A percentile compares a stretch with the other conserved stretches of the same genome.
Evolutionary conservation across 371 early-diverging fungal species (phyloP).

Genomic region (Pancytospora philotis): DNA sequence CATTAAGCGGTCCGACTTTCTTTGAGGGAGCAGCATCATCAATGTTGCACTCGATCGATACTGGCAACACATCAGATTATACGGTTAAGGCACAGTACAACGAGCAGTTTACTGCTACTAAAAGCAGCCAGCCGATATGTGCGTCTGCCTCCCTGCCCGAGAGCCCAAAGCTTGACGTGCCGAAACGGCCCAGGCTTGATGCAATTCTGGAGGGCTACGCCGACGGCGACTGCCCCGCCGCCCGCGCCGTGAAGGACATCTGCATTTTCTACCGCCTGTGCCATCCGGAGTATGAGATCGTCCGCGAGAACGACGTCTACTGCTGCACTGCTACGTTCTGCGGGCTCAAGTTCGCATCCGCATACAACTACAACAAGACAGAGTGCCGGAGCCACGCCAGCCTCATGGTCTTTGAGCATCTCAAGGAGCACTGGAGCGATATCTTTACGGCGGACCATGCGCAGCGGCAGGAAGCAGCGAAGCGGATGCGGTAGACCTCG

Average conservation of each 20-base stretch:
- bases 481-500: not conserved
- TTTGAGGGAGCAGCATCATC: too few species aligned
- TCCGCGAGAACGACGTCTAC: slow-evolving; percentile 24
- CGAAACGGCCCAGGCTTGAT: too few species aligned
- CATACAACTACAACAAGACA: slow-evolving; percentile 3
- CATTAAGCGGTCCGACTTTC: too few species aligned
- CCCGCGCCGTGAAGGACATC: not conserved
- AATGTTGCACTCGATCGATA: too few species aligned
- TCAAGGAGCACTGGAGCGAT: not conserved
- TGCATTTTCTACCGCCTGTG: not conserved
- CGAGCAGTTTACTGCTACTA: too few species aligned
- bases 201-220: too few species aligned
- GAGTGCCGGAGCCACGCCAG: slow-evolving; percentile 10
- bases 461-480: not conserved
- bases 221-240: not conserved
- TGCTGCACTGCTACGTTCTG: slow-evolving; percentile 13
- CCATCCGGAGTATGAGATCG: slow-evolving; percentile 11
- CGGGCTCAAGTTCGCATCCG: slow-evolving; percentile 12
- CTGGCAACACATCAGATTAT: too few species aligned
- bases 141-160: too few species aligned
- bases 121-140: too few species aligned
- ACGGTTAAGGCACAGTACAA: too few species aligned
- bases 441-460: not conserved
- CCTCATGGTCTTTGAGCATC: slow-evolving; percentile 4
- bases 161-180: too few species aligned